These are phyloP conservation scores for Aspergillus alliaceus DNA, from an alignment of 2,329 filamentous ascomycete species.

Conservation along the genomic window DNA sequence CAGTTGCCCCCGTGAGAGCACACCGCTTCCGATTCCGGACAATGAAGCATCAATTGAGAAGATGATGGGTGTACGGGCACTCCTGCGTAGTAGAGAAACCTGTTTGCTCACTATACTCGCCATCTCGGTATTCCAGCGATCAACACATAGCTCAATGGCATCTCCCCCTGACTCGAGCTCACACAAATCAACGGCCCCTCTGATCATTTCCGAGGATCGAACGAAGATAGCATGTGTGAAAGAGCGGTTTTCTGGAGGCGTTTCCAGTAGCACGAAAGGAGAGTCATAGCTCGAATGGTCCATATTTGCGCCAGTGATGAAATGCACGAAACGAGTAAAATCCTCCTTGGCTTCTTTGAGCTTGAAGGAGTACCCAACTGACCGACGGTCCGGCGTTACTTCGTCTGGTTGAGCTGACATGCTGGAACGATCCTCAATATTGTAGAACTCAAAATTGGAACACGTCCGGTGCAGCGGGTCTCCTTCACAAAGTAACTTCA, in stretches of 20 bases:
- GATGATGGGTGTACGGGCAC: conserved; percentile 57
- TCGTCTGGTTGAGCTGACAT: conserved; percentile 23
- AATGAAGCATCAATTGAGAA: conserved; percentile 51
- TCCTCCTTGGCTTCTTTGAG: conserved; percentile 58
- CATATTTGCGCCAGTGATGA: conserved; percentile 55
- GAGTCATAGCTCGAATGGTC: conserved; percentile 57
- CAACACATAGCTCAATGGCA: conserved; percentile 61
- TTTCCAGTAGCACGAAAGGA: conserved; percentile 60
- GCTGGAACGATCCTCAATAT: conserved; percentile 46
- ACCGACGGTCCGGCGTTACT: conserved; percentile 44
- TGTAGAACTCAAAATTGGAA: conserved; percentile 50
- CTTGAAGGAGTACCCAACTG: conserved; percentile 49
- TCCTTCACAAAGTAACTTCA: conserved; percentile 44
- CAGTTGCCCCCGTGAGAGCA: conserved; percentile 9
- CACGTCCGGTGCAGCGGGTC: conserved; percentile 49
- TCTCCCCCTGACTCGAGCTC: conserved; percentile 60
- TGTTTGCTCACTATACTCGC: conserved; percentile 54
- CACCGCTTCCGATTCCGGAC: conserved; percentile 12
- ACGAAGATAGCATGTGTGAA: conserved; percentile 46
- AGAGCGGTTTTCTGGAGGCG: conserved; percentile 58
- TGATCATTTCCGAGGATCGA: conserved; percentile 36
- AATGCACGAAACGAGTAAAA: conserved; percentile 60
- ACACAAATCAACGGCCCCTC: conserved; percentile 44
- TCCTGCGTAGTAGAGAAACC: conserved; percentile 58
- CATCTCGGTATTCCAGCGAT: conserved; percentile 55